Base-by-base conservation (phyloP, 2,329 filamentous ascomycete species). In the Cadophora sp. region DNA sequence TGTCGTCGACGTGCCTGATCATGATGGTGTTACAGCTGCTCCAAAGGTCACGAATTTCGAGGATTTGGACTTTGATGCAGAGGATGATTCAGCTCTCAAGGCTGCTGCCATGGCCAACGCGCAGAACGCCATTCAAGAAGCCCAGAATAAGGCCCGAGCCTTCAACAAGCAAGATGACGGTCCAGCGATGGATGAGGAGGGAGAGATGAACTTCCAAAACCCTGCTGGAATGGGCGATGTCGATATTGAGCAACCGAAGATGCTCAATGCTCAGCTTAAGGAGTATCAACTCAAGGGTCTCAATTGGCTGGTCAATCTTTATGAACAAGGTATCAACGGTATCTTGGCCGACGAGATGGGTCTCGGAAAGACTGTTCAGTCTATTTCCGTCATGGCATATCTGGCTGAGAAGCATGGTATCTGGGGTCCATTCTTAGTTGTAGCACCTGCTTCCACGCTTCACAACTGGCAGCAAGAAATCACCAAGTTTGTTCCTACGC, bases 381-480 rank as follows among this genome's bases (percentile, higher is more conserved):
- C 95, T 26, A 99, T 99, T 71, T 98, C 96, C 0, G 95, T 99
- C 78, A 98, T 99, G 96, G 94, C 94, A 1, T 98, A 99, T 78
- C 89, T 99, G 37, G 96, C 96, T 1, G 95, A 99, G 82, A 92
- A 94, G 76, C 94, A 99, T 84, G 94, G 97, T 77, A 97, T 98
- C 74, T 98, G 95, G 96, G 96, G 96, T 8, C 96, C 96, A 0
- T 98, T 97, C 83, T 82, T 99, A 60, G 96, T 99, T 73, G 97
- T 99, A 71, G 96, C 96, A 0, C 96, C 96, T 0, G 94, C 96
- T 0, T 97, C 94, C 0, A 99, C 96, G 1, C 84, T 99, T 68
- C 95, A 99, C 89, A 99, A 99, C 79, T 99, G 96, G 96, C 94
- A 99, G 80, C 96, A 99, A 79, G 96, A 99, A 83, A 97, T 99